Conservation (phyloP, 148 eudicot species). For the Chenopodium album region DNA sequence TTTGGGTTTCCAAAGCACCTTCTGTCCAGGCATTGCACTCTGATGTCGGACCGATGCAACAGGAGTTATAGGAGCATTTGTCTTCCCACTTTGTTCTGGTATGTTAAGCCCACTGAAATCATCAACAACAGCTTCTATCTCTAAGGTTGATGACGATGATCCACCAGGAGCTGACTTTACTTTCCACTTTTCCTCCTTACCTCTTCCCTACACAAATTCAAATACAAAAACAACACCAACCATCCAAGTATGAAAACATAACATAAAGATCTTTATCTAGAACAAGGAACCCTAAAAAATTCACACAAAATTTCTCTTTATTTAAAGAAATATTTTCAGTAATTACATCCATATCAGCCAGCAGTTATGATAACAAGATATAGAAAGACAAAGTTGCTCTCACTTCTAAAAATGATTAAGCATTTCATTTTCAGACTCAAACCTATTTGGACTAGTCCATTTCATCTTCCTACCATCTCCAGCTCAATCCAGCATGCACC, state of each 20-base stretch:
- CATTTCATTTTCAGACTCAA: too few species aligned
- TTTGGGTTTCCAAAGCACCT: conserved; percentile 55
- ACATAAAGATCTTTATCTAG: not conserved
- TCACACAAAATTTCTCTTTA: not conserved
- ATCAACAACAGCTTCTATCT: conserved; percentile 28
- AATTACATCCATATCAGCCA: not conserved
- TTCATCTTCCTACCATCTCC: too few species aligned
- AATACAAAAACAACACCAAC: conserved; percentile 2
- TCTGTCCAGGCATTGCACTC: conserved; percentile 35
- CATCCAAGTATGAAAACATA: not conserved
- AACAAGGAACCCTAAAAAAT: not conserved
- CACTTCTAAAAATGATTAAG: too few species aligned
- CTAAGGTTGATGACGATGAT: conserved; percentile 29
- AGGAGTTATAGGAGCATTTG: conserved; percentile 6
- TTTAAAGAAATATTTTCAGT: not conserved
- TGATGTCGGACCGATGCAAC: conserved; percentile 26
- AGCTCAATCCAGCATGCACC: too few species aligned
- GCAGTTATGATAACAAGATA: not conserved
- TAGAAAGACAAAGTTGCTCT: too few species aligned
- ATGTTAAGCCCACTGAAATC: conserved; percentile 30
- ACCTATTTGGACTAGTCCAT: too few species aligned
- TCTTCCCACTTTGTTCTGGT: conserved; percentile 34
- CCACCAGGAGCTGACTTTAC: conserved; percentile 42
- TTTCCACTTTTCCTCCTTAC: conserved; percentile 49
- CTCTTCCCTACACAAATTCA: conserved; percentile 38